Evolutionary conservation across 306 rosid genomes (phyloP), one percentile per base, ranked within the genome.

Genomic region (Pyrus betulifolia): DNA sequence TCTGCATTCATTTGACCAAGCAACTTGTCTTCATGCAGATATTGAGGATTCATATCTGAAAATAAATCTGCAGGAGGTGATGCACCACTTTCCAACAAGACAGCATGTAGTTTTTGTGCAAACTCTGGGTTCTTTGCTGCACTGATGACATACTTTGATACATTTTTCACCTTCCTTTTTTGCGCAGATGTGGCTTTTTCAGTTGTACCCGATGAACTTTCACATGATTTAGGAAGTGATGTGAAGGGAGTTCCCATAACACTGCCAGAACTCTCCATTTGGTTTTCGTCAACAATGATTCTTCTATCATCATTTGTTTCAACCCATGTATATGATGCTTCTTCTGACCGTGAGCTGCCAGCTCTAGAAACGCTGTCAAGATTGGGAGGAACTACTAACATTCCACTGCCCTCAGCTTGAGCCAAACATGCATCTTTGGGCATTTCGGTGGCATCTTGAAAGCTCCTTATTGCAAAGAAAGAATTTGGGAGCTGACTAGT

Each of bases 101-200:
- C 95, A 57, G 87, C 91, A 78, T 88, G 98, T 57, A 92, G 84
- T 79, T 91, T 92, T 85, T 91, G 92, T 63, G 96, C 96, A 81
- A 92, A 96, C 65, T 86, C 96, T 27, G 98, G 96, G 84, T 93
- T 80, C 83, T 89, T 88, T 85, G 99, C 91, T 12, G 97, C 99
- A 81, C 86, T 88, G 66, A 89, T 92, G 74, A 91, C 97, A 86
- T 91, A 95, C 80, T 91, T 79, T 0, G 99, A 92, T 33, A 90
- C 97, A 78, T 91, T 89, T 82, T 91, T 93, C 64, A 91, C 98
- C 76, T 81, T 96, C 87, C 84, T 89, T 77, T 91, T 91, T 74
- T 91, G 96, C 0, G 93, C 91, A 74, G 90, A 85, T 2, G 99
- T 85, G 75, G 93, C 76, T 81, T 86, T 84, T 63, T 74, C 87